Base-by-base conservation (phyloP, 768 basidiomycete genomes). In the Candolleomyces eurysporus region DNA sequence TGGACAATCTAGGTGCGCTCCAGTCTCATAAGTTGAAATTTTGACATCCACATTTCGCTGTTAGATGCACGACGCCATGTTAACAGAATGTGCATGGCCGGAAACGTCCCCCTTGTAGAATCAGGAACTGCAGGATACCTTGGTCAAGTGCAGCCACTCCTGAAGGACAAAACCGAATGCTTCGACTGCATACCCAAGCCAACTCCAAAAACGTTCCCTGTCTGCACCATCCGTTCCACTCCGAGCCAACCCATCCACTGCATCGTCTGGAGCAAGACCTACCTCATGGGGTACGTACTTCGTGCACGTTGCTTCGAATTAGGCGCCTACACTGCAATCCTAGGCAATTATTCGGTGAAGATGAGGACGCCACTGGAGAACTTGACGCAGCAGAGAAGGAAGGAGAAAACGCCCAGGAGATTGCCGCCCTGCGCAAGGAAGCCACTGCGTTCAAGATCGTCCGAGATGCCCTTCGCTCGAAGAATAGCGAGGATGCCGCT, bases 241-340 rank as follows among this genome's bases (percentile, higher is more conserved):
- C 96, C 97, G 0, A 93, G 91, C 60, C 96, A 96, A 65, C 94
- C 97, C 0, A 97, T 98, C 55, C 97, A 99, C 68, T 99, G 96
- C 69, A 98, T 99, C 53, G 96, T 98, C 2, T 99, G 97, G 97
- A 94, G 94, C 32, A 99, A 98, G 73, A 95, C 87, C 60, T 98
- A 98, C 77, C 86, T 99, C 13, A 84, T 98, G 68, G 88, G 91
- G 96, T 93, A 66, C 70, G 90, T 75, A 5, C 2, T 53, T 17
- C 51, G 53, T 53, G 31, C 14, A 11, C 50, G 40, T 26, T 42
- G 19, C 66, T 43, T 26, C 19, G 19, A 46, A 36, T 36, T 62
- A 58, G 49, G 40, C 42, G 46, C 43, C 55, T 60, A 57, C 62
- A 36, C 11, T 11, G 36, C 53, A 57, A 45, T 31, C 52, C 53